Evolutionary conservation across 148 eudicot species (phyloP).

Genomic region (Hydrangea macrophylla): DNA sequence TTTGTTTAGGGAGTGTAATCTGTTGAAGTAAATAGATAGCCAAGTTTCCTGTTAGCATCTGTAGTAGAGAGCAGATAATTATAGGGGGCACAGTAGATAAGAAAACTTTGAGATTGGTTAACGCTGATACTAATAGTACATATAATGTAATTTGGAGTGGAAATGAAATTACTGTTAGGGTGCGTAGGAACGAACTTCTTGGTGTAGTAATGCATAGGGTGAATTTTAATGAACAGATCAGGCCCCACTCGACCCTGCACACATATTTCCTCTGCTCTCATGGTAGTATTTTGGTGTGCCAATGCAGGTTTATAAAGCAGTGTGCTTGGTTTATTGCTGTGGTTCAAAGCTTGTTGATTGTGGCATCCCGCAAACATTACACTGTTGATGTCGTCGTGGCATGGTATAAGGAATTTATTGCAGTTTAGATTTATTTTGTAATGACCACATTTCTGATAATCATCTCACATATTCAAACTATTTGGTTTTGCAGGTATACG

Average conservation of each 20-base stretch:
- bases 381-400: slow-evolving; percentile 92
- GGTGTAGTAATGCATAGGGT: too few relatives aligned
- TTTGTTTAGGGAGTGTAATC: neutral
- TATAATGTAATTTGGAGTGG: too few relatives aligned
- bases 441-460: neutral
- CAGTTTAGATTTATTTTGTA: neutral
- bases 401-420: slow-evolving; percentile 39
- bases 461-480: neutral
- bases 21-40: too few relatives aligned
- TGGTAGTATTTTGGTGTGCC: neutral
- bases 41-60: too few relatives aligned
- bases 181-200: too few relatives aligned
- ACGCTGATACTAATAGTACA: too few relatives aligned
- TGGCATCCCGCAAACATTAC: slow-evolving; percentile 98
- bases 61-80: too few relatives aligned
- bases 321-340: slow-evolving; percentile 74
- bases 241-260: too few relatives aligned
- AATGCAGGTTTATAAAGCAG: slow-evolving; percentile 72
- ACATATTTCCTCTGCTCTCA: slow-evolving; percentile 5
- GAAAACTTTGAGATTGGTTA: too few relatives aligned
- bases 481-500: slow-evolving; percentile 63
- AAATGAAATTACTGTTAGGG: too few relatives aligned
- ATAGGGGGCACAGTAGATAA: too few relatives aligned
- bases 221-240: too few relatives aligned
- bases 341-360: slow-evolving; percentile 79